Conservation (phyloP, 1,284 basidiomycete genomes). For the Pisolithus thermaeus region DNA sequence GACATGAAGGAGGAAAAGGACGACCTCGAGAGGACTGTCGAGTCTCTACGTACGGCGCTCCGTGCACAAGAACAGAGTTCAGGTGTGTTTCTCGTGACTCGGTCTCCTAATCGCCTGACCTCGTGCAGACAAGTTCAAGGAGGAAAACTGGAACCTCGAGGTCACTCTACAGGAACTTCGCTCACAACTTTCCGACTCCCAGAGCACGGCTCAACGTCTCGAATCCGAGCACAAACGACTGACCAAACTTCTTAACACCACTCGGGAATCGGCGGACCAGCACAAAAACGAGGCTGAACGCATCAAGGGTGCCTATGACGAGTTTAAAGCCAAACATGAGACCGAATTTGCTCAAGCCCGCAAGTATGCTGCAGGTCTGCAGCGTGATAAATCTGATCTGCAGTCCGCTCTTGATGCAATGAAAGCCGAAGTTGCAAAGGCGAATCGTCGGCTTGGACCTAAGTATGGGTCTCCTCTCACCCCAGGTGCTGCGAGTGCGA, state of each 20-base stretch:
- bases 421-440: conserved; percentile 63
- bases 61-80: conserved; percentile 73
- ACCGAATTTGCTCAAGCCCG: conserved; percentile 89
- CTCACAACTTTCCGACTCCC: conserved; percentile 62
- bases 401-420: conserved; percentile 74
- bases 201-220: conserved; percentile 61
- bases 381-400: conserved; percentile 89
- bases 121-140: conserved; percentile 75
- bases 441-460: conserved; percentile 48
- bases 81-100: conserved; percentile 40
- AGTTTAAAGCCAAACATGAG: conserved; percentile 86
- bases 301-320: conserved; percentile 58
- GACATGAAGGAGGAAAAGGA: conserved; percentile 86
- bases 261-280: conserved; percentile 76
- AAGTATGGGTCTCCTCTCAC: conserved; percentile 67
- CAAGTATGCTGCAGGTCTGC: conserved; percentile 81
- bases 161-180: conserved; percentile 87
- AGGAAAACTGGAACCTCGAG: conserved; percentile 98
- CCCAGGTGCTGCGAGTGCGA: conserved; percentile 44
- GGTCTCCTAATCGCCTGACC: conserved; percentile 2
- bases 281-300: conserved; percentile 86
- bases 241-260: conserved; percentile 64
- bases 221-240: conserved; percentile 83
- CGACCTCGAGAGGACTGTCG: conserved; percentile 71
- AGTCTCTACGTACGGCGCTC: conserved; percentile 64